phyloP scores from a whole-genome alignment of 768 basidiomycete genomes.

The Termitomyces sp. region DNA sequence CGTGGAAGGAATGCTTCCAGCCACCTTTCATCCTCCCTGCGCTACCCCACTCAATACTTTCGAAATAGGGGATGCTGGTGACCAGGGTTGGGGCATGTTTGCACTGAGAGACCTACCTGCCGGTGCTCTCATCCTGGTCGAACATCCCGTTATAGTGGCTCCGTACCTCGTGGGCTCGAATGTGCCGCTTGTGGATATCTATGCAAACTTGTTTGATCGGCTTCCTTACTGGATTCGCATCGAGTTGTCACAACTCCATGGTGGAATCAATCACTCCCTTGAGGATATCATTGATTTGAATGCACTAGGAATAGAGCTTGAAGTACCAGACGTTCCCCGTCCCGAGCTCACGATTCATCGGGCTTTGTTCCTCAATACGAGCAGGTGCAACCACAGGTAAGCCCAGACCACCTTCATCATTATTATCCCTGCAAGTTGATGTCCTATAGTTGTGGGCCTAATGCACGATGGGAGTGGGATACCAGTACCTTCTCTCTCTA shows the following conservation, averaged over 20 bases:
- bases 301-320: slow-evolving; percentile 24
- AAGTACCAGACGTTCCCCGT: slow-evolving; percentile 16
- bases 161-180: slow-evolving; percentile 26
- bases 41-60: slow-evolving; percentile 8
- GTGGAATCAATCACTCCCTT: slow-evolving; percentile 10
- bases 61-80: slow-evolving; percentile 19
- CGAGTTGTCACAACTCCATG: slow-evolving; percentile 16
- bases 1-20: slow-evolving; percentile 21
- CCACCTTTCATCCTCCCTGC: slow-evolving; percentile 6
- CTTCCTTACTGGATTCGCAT: slow-evolving; percentile 19
- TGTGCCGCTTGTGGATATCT: slow-evolving; percentile 22
- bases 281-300: slow-evolving; percentile 27
- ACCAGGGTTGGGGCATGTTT: slow-evolving; percentile 32
- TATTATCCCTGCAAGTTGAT: neutral
- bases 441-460: slow-evolving; percentile 30
- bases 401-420: neutral
- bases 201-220: slow-evolving; percentile 22
- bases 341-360: slow-evolving; percentile 25
- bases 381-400: slow-evolving; percentile 37
- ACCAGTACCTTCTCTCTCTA: slow-evolving; percentile 21
- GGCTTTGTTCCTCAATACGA: slow-evolving; percentile 29
- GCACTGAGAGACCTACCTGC: slow-evolving; percentile 25
- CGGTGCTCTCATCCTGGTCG: slow-evolving; percentile 28
- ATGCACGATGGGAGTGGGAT: slow-evolving; percentile 34
- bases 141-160: slow-evolving; percentile 35